These are phyloP conservation scores for Jacaranda copaia DNA, from an alignment of 257 asterid species.

Conservation along the genomic window DNA sequence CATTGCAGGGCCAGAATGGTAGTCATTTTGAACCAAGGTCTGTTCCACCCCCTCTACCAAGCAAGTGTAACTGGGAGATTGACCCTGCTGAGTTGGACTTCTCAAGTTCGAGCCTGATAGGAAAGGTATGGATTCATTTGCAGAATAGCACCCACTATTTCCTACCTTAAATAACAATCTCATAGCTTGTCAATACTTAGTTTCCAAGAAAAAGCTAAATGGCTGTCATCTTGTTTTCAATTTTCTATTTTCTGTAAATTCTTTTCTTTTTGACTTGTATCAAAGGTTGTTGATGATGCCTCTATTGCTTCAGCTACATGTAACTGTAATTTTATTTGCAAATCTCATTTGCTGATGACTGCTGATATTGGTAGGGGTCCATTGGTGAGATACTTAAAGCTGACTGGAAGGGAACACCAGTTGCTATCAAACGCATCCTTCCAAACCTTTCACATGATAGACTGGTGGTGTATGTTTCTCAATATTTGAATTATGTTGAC, in stretches of 20 bases:
- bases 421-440: constrained; percentile 93
- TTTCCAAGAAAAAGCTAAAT: background rate
- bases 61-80: constrained; percentile 98
- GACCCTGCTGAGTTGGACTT: constrained; percentile 93
- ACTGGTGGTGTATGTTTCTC: constrained; percentile 76
- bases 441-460: constrained; percentile 95
- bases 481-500: constrained; percentile 11
- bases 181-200: background rate
- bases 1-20: constrained; percentile 92
- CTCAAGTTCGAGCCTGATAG: constrained; percentile 69
- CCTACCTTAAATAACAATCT: constrained; percentile 19
- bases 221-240: constrained; percentile 1
- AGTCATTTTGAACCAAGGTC: constrained; percentile 97
- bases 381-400: constrained; percentile 97
- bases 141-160: constrained; percentile 10
- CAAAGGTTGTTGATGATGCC: background rate
- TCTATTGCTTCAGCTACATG: constrained; percentile 22
- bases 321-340: constrained; percentile 12
- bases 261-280: background rate
- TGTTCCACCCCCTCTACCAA: constrained; percentile 90
- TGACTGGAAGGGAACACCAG: constrained; percentile 95
- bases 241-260: background rate
- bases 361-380: constrained; percentile 79
- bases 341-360: constrained; percentile 37
- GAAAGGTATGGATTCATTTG: constrained; percentile 69